These are phyloP conservation scores for Ophiocordyceps sinensis DNA, from an alignment of 2,329 filamentous ascomycete genomes.

Conservation along the genomic window DNA sequence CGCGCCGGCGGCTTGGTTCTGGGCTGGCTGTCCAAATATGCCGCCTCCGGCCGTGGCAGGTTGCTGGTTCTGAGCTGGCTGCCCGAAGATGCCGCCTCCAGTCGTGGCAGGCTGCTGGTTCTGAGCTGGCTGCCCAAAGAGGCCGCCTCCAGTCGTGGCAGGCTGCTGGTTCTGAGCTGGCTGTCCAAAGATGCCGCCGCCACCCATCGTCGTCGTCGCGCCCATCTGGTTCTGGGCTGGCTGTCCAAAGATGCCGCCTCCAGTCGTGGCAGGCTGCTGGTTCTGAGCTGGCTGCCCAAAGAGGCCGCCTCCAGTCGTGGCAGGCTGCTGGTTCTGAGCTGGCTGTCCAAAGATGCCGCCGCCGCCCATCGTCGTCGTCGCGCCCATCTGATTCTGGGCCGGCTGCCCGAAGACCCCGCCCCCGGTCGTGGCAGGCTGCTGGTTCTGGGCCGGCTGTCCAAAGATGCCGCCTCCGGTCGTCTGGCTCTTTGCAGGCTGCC, in stretches of 20 bases:
- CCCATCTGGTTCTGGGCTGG: slow-evolving; percentile 5
- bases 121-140: slow-evolving; percentile 17
- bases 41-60: slow-evolving; percentile 2
- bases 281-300: too few relatives aligned
- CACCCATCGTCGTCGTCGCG: slow-evolving; percentile 8
- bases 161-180: slow-evolving; percentile 5
- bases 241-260: too few relatives aligned
- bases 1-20: neutral
- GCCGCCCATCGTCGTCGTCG: too few relatives aligned
- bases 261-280: too few relatives aligned
- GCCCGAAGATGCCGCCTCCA: slow-evolving; percentile 20
- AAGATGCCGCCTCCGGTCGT: too few relatives aligned
- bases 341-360: too few relatives aligned
- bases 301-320: too few relatives aligned
- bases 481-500: slow-evolving; percentile 4
- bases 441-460: too few relatives aligned
- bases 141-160: slow-evolving; percentile 12
- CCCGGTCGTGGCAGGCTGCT: too few relatives aligned
- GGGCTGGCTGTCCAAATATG: slow-evolving; percentile 4
- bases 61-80: slow-evolving; percentile 7
- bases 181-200: slow-evolving; percentile 20
- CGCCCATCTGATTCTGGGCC: too few relatives aligned
- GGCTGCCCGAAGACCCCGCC: too few relatives aligned
- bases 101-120: slow-evolving; percentile 6
- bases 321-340: too few relatives aligned